Evolutionary conservation across 148 eudicot genomes (phyloP).

Genomic region (Salicornia ramosissima): DNA sequence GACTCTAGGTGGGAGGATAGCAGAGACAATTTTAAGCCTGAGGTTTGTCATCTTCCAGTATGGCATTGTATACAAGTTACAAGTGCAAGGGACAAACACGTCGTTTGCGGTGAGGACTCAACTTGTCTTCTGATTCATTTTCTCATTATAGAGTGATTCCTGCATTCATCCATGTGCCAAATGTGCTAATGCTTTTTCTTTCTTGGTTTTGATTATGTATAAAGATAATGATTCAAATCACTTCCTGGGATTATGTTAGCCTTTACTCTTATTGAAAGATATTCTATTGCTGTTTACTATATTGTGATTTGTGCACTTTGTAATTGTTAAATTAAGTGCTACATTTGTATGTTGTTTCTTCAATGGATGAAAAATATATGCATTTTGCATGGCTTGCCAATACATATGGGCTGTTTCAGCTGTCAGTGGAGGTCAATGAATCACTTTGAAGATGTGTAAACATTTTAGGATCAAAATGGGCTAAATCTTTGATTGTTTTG

Average conservation of each 20-base stretch:
- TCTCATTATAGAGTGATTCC: not conserved
- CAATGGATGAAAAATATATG: not conserved
- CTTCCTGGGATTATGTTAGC: not conserved
- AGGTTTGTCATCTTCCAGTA: conserved; percentile 91
- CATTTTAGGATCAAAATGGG: not conserved
- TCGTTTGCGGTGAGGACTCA: conserved; percentile 61
- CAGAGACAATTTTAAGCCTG: conserved; percentile 89
- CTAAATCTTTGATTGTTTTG: conserved; percentile 20
- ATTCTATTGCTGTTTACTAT: not conserved
- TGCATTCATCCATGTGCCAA: not conserved
- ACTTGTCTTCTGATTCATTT: conserved; percentile 1
- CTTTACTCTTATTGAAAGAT: not conserved
- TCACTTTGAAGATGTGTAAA: conserved; percentile 3
- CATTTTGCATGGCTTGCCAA: not conserved
- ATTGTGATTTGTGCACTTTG: conserved; percentile 6
- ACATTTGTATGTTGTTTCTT: not conserved
- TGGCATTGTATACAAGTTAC: conserved; percentile 87
- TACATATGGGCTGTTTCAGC: not conserved
- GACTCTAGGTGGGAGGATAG: conserved; percentile 65
- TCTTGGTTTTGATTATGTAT: not conserved
- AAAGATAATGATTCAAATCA: not conserved
- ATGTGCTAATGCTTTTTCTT: not conserved
- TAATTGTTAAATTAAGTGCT: not conserved
- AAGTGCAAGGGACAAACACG: conserved; percentile 62
- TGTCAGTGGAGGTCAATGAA: not conserved